Evolutionary conservation across 495 filamentous ascomycete genomes (phyloP), one percentile per base, ranked within the genome.

Genomic region (Podospora comata): DNA sequence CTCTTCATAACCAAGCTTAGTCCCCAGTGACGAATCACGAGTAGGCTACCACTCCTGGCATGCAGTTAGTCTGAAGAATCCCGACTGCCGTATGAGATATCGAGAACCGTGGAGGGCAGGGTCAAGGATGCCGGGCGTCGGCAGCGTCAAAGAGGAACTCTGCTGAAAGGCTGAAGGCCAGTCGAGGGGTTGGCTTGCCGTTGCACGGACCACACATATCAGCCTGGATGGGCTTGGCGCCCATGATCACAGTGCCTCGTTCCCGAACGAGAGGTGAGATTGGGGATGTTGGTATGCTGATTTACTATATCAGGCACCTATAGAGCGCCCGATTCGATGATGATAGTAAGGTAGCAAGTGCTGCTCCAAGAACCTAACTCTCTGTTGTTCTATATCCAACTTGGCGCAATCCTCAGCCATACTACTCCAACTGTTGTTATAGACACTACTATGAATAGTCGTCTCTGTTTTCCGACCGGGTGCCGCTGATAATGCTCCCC

Each of bases 401-500:
- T 48, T 48, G 39, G 39, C 39, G 39, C 7, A 48, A 48, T 11
- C 5, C 7, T 48, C 15, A 20, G 19, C n/a, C 56, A 62, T 13
- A 11, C 61, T 63, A 63, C 34, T 44, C 61, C 61, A 44, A 39
- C 15, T 15, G 48, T 32, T 32, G n/a, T 57, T n/a, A 13, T 60
- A 32, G 32, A 62, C 23, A 11, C 16, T 48, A 13, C 39, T 48
- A 48, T 48, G 39, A 48, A 13, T 48, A 62, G 19, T 62, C 64
- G 26, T 68, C 70, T 39, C 65, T 62, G 39, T 28, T 32, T 48
- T 70, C 68, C 19, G 62, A 73, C 18, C 67, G 48, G 30, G 34
- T 62, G 26, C 19, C 57, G 32, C 75, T 76, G 19, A 67, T 66
- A 13, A 73, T 66, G 27, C 73, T 76, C 1, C 74, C 75, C 32